Evolutionary conservation across 2,329 filamentous ascomycete species (phyloP).

Genomic region (Colletotrichum liriopes): DNA sequence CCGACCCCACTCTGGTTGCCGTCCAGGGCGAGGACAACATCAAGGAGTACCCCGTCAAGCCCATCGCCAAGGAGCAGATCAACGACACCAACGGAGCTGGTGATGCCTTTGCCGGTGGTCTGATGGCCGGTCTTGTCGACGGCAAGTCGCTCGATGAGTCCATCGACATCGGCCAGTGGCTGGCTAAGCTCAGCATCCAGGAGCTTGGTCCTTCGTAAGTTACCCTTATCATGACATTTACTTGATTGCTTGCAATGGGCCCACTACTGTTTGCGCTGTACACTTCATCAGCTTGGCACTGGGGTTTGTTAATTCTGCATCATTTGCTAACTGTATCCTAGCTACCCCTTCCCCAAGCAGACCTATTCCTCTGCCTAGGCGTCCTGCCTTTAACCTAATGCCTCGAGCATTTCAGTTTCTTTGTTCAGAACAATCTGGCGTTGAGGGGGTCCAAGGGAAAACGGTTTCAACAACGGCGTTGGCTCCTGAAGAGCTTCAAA

Average conservation of each 20-base stretch:
- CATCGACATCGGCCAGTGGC: conserved; percentile 96
- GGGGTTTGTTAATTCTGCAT: conserved; percentile 13
- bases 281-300: neutral
- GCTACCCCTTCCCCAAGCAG: conserved; percentile 88
- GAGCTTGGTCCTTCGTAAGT: conserved; percentile 97
- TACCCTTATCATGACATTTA: conserved; percentile 18
- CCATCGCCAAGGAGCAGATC: conserved; percentile 84
- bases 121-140: conserved; percentile 90
- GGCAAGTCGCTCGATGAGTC: conserved; percentile 84
- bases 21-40: conserved; percentile 79
- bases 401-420: conserved; percentile 38
- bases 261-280: neutral
- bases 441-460: conserved; percentile 59
- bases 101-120: conserved; percentile 96
- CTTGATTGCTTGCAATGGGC: neutral
- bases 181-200: conserved; percentile 93
- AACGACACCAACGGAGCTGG: conserved; percentile 97
- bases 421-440: conserved; percentile 54
- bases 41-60: conserved; percentile 85
- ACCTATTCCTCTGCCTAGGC: conserved; percentile 70
- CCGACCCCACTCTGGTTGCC: conserved; percentile 89
- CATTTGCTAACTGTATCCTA: conserved; percentile 53
- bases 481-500: conserved; percentile 51
- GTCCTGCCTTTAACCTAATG: conserved; percentile 40
- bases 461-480: conserved; percentile 71